Conservation (phyloP, 192 early-diverging fungal genomes). For the Bifiguratus adelaidae region DNA sequence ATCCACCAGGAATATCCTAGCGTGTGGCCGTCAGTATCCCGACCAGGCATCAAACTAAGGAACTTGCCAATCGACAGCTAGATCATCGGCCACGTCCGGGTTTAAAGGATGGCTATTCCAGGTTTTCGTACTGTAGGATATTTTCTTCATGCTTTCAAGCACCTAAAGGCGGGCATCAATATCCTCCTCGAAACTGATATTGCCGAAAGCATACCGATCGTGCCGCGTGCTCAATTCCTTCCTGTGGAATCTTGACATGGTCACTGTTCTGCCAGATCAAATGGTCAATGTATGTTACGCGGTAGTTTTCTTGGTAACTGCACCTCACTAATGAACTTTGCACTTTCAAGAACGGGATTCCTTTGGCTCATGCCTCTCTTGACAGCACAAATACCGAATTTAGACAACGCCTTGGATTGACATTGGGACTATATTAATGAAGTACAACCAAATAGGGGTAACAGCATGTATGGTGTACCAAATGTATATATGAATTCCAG, state of each 20-base stretch:
- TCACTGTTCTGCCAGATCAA: constrained; percentile 34
- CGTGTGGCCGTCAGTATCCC: constrained; percentile 1
- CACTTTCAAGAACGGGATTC: constrained; percentile 42
- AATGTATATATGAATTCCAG: too few relatives aligned
- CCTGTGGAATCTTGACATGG: constrained; percentile 48
- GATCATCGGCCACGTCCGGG: constrained; percentile 42
- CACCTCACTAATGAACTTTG: constrained; percentile 39
- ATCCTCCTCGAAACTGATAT: background rate
- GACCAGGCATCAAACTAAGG: background rate
- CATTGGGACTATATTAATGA: too few relatives aligned
- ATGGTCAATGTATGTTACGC: background rate
- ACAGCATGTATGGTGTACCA: too few relatives aligned
- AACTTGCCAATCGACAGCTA: constrained; percentile 45
- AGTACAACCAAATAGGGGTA: too few relatives aligned
- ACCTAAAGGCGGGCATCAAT: constrained; percentile 20
- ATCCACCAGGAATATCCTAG: constrained; percentile 81
- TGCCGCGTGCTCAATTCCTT: constrained; percentile 37
- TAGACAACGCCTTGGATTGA: too few relatives aligned
- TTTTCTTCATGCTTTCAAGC: constrained; percentile 44
- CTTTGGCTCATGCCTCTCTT: too few relatives aligned
- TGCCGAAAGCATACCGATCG: constrained; percentile 13
- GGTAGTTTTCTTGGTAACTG: background rate
- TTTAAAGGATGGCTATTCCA: constrained; percentile 55
- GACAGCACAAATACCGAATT: too few relatives aligned
- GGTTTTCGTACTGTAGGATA: constrained; percentile 44